Conservation (phyloP, 805 yeast genomes). For the Barnettozyma sp. region DNA sequence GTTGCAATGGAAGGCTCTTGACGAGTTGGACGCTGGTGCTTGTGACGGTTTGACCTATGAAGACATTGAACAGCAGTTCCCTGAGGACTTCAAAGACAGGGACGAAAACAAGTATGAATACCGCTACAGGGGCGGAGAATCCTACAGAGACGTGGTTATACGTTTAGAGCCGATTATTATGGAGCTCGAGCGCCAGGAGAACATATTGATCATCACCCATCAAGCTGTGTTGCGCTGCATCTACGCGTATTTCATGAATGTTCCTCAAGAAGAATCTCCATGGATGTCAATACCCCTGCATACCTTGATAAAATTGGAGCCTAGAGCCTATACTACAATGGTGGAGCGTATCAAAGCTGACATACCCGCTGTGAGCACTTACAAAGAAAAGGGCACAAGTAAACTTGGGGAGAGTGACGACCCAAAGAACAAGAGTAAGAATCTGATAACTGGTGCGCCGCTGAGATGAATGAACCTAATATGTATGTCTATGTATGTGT, state of each 20-base stretch:
- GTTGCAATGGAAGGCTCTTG: conserved; percentile 93
- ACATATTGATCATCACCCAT: conserved; percentile 91
- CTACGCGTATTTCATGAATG: conserved; percentile 97
- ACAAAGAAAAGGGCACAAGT: conserved; percentile 86
- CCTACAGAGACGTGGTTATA: conserved; percentile 90
- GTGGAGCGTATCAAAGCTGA: conserved; percentile 91
- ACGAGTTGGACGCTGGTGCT: conserved; percentile 94
- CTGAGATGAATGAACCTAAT: conserved; percentile 2
- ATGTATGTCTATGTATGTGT: no score
- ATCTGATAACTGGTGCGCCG: conserved; percentile 25
- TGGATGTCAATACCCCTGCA: conserved; percentile 99
- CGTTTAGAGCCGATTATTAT: conserved; percentile 94
- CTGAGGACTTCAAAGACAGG: conserved; percentile 92
- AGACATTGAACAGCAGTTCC: conserved; percentile 76
- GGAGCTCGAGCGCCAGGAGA: conserved; percentile 97
- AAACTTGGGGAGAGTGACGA: conserved; percentile 34
- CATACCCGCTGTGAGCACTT: conserved; percentile 96
- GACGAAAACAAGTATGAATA: conserved; percentile 95
- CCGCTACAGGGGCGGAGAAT: conserved; percentile 95
- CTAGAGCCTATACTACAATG: conserved; percentile 85
- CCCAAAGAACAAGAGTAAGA: conserved; percentile 18
- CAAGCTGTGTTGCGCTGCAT: conserved; percentile 96
- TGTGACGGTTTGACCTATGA: conserved; percentile 97
- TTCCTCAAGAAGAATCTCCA: conserved; percentile 94
- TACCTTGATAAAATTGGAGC: conserved; percentile 88